phyloP scores from a whole-genome alignment of 2,329 filamentous ascomycete species.

The Neonectria ditissima region DNA sequence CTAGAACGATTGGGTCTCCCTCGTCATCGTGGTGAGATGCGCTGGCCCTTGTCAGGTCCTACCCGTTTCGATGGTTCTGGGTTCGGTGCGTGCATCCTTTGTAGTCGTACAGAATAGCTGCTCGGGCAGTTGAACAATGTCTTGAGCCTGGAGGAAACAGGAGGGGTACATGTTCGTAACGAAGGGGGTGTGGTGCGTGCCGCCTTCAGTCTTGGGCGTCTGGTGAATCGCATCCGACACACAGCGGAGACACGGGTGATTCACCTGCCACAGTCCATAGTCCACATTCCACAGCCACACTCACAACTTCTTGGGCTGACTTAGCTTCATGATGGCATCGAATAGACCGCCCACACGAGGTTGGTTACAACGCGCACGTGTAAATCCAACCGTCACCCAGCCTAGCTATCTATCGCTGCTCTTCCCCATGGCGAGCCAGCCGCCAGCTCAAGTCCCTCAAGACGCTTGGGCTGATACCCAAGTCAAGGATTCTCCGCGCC shows the following conservation, averaged over 20 bases:
- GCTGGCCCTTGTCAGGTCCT: constrained; percentile 24
- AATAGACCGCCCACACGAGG: constrained; percentile 5
- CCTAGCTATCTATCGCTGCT: background rate
- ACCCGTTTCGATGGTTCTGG: constrained; percentile 18
- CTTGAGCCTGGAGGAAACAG: constrained; percentile 9
- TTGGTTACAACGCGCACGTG: constrained; percentile 7
- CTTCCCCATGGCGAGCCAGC: constrained; percentile 3
- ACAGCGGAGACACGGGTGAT: constrained; percentile 20
- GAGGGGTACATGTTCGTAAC: constrained; percentile 22
- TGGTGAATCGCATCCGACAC: constrained; percentile 24
- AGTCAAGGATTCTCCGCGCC: constrained; percentile 19
- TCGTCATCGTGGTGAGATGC: constrained; percentile 28
- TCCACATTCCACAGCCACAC: constrained; percentile 16
- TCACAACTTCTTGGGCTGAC: background rate
- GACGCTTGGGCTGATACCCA: constrained; percentile 26
- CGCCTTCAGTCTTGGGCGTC: constrained; percentile 9
- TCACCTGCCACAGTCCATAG: constrained; percentile 21
- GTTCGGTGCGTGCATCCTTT: background rate
- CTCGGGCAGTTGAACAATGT: constrained; percentile 12
- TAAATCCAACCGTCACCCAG: background rate
- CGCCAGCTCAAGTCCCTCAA: background rate
- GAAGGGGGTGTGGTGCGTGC: constrained; percentile 17
- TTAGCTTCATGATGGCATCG: constrained; percentile 4
- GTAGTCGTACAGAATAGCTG: constrained; percentile 16
- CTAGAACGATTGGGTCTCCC: constrained; percentile 29